phyloP scores from a whole-genome alignment of 2,329 filamentous ascomycete species.

The Dactylellina drechsleri region DNA sequence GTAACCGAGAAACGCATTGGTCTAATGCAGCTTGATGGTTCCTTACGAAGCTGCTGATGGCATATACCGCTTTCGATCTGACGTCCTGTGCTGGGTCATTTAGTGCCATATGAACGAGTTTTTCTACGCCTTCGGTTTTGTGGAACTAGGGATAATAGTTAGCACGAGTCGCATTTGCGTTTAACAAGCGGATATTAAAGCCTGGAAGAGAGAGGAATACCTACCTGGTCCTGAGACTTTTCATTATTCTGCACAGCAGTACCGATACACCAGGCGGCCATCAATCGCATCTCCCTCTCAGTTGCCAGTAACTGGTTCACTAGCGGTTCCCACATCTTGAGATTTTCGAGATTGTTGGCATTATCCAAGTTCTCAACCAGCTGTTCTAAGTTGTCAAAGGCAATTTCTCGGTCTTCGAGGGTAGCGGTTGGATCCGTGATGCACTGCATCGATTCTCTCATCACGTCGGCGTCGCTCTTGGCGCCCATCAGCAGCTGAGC shows the following conservation, averaged over 20 bases:
- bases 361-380: conserved; percentile 93
- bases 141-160: conserved; percentile 63
- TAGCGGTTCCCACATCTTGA: conserved; percentile 84
- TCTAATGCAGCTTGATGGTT: conserved; percentile 85
- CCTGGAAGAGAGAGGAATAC: conserved; percentile 28
- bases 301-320: conserved; percentile 74
- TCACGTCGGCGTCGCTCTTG: conserved; percentile 84
- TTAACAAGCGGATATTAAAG: background rate
- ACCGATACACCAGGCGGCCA: conserved; percentile 93
- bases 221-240: conserved; percentile 76
- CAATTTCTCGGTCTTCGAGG: conserved; percentile 79
- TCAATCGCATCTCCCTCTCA: conserved; percentile 78
- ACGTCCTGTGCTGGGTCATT: conserved; percentile 72
- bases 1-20: conserved; percentile 73
- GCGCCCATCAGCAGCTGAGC: conserved; percentile 81
- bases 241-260: conserved; percentile 97
- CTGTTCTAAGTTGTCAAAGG: conserved; percentile 95
- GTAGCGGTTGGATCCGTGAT: conserved; percentile 74
- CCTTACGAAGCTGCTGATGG: conserved; percentile 82
- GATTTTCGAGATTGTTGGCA: conserved; percentile 86
- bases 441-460: conserved; percentile 83
- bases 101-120: conserved; percentile 73
- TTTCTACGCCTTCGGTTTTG: conserved; percentile 73
- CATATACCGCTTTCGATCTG: conserved; percentile 87
- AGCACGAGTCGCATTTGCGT: background rate